Evolutionary conservation across 768 basidiomycete species (phyloP).

Genomic region (Leccinum boreale): DNA sequence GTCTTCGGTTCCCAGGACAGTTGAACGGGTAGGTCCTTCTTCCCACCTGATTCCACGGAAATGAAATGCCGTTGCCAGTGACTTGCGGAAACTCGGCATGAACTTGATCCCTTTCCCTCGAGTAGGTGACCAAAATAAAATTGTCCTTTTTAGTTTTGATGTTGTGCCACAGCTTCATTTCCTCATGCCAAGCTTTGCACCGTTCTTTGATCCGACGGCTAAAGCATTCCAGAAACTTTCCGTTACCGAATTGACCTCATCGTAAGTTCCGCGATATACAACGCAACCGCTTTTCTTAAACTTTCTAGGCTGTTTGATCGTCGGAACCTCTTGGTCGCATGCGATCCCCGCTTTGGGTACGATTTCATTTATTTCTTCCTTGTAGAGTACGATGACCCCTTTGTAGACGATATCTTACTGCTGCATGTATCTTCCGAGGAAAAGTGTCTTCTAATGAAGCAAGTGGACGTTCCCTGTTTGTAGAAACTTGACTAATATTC

Average conservation of each 20-base stretch:
- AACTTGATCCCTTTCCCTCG: conserved; percentile 97
- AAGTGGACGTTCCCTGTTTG: conserved; percentile 25
- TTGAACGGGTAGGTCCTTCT: conserved; percentile 65
- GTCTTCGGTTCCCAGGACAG: conserved; percentile 91
- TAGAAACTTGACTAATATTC: not conserved
- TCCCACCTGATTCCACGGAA: not conserved
- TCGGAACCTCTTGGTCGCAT: conserved; percentile 76
- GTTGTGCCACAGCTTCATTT: conserved; percentile 73
- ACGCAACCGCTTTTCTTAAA: not conserved
- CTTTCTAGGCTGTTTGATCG: conserved; percentile 68
- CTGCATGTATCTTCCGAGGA: conserved; percentile 85
- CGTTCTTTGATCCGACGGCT: conserved; percentile 70
- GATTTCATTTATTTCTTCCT: not conserved
- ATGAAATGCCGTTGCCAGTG: conserved; percentile 39
- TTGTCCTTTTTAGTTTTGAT: not conserved
- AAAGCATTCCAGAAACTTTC: conserved; percentile 57
- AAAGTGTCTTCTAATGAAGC: conserved; percentile 79
- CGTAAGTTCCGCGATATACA: conserved; percentile 43
- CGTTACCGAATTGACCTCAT: conserved; percentile 67
- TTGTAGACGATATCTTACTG: conserved; percentile 77
- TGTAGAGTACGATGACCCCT: not conserved
- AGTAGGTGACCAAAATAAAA: conserved; percentile 38
- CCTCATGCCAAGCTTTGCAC: conserved; percentile 93
- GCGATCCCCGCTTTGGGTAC: conserved; percentile 75
- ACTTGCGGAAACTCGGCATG: conserved; percentile 86